A percentile compares a stretch with the other conserved stretches of the same genome.
Conservation (phyloP, 352 stramenopile genomes). For the Phytophthora palmivora region DNA sequence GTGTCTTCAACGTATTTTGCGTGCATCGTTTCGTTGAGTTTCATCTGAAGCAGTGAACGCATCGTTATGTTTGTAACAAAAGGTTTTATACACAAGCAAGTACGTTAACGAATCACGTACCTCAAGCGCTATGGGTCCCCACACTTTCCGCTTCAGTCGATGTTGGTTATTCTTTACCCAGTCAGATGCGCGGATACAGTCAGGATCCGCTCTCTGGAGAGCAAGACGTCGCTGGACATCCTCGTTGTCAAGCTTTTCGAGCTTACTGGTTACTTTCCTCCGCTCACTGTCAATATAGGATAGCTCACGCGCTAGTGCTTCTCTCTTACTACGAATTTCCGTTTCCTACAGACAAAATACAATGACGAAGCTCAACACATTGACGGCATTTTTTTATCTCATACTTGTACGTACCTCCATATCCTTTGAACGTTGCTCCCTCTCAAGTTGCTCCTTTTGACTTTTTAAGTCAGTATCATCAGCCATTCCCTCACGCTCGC, state of each 20-base stretch:
- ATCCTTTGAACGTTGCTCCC: conserved; percentile 69
- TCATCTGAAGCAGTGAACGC: conserved; percentile 50
- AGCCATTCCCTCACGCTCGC: conserved; percentile 58
- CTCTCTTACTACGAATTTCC: conserved; percentile 73
- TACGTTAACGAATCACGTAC: conserved; percentile 26
- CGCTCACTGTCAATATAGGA: conserved; percentile 56
- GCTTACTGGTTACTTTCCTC: conserved; percentile 56
- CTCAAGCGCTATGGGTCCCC: conserved; percentile 83
- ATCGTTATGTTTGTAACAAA: neutral
- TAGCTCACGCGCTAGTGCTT: conserved; percentile 61
- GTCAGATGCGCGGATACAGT: conserved; percentile 77
- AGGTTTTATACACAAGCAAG: neutral
- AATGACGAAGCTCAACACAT: neutral
- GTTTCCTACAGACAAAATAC: conserved; percentile 53
- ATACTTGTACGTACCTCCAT: conserved; percentile 57
- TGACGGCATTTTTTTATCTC: neutral
- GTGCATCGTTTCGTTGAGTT: conserved; percentile 79
- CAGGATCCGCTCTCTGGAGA: conserved; percentile 65
- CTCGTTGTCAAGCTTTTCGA: conserved; percentile 79
- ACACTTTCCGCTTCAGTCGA: conserved; percentile 79
- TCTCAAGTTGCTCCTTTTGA: conserved; percentile 71
- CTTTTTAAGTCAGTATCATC: conserved; percentile 58
- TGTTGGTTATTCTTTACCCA: conserved; percentile 81
- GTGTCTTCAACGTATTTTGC: conserved; percentile 89
- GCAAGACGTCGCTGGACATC: conserved; percentile 68